phyloP scores from a whole-genome alignment of 495 filamentous ascomycete species.

The Xylaria nigripes region DNA sequence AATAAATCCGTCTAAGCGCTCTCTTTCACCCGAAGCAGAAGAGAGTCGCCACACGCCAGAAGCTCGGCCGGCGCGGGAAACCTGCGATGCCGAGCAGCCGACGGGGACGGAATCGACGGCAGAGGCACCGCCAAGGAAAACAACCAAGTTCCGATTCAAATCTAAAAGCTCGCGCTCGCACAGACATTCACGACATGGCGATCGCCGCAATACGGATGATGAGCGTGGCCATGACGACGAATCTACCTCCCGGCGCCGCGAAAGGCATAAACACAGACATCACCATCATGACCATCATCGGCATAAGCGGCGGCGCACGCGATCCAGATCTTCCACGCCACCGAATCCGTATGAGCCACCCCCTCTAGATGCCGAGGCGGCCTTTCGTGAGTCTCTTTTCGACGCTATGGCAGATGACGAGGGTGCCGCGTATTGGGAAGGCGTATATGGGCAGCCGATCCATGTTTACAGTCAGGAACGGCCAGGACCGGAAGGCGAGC shows the following conservation, averaged over 20 bases:
- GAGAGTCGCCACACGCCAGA: not conserved
- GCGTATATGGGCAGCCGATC: conserved; percentile 89
- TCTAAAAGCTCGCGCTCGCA: conserved; percentile 23
- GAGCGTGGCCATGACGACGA: conserved; percentile 11
- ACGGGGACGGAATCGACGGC: conserved; percentile 6
- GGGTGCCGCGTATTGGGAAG: conserved; percentile 89
- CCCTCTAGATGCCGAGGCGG: conserved; percentile 53
- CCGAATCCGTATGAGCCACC: conserved; percentile 44
- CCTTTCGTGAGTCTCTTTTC: conserved; percentile 94
- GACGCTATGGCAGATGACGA: conserved; percentile 99
- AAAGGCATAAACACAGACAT: conserved; percentile 21
- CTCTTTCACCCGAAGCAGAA: conserved; percentile 12
- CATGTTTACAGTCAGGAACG: conserved; percentile 29
- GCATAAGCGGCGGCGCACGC: no score
- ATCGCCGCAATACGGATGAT: conserved; percentile 5
- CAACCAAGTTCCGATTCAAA: conserved; percentile 56
- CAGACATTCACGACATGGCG: conserved; percentile 12
- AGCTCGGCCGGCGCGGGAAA: conserved; percentile 11
- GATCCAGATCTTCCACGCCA: conserved; percentile 24
- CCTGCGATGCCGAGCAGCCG: conserved; percentile 12
- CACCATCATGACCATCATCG: conserved; percentile 23
- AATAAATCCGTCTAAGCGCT: conserved; percentile 29
- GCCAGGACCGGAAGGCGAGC: conserved; percentile 41
- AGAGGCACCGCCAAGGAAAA: conserved; percentile 17
- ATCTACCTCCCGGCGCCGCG: conserved; percentile 8